Conservation (phyloP, 371 early-diverging fungal species). For the Batkoa obscura region DNA sequence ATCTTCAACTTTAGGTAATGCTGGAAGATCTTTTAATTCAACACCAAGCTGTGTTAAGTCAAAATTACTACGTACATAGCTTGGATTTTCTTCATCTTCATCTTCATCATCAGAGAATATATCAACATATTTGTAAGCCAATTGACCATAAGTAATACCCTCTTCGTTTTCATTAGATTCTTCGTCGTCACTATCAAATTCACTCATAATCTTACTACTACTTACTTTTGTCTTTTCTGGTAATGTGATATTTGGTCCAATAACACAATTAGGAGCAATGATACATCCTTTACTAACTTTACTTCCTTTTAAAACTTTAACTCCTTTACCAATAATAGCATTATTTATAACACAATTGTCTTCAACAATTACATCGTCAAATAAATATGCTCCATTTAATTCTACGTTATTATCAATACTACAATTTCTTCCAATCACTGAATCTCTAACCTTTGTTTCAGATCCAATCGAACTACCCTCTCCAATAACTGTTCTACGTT, state of each 20-base stretch:
- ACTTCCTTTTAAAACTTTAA: constrained; percentile 37
- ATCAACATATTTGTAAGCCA: constrained; percentile 16
- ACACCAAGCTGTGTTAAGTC: background rate
- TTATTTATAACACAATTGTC: constrained; percentile 36
- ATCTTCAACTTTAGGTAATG: background rate
- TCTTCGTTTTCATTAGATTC: background rate
- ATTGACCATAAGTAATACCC: background rate
- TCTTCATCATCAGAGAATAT: constrained; percentile 12
- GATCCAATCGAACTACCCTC: constrained; percentile 53
- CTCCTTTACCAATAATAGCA: constrained; percentile 58
- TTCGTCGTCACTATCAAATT: constrained; percentile 19
- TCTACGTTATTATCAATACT: constrained; percentile 27
- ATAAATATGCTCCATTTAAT: constrained; percentile 67
- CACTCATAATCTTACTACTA: constrained; percentile 16
- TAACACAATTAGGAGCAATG: constrained; percentile 38
- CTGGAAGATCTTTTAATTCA: background rate
- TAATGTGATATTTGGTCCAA: constrained; percentile 59
- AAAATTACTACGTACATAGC: background rate
- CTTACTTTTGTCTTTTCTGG: constrained; percentile 48
- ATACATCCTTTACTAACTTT: constrained; percentile 44
- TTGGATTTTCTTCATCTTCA: constrained; percentile 7
- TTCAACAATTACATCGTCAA: constrained; percentile 52
- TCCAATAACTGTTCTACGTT: constrained; percentile 59
- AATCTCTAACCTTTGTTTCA: constrained; percentile 40
- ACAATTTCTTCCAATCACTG: constrained; percentile 71